Evolutionary conservation across 306 rosid species (phyloP).

Genomic region (Purshia tridentata): DNA sequence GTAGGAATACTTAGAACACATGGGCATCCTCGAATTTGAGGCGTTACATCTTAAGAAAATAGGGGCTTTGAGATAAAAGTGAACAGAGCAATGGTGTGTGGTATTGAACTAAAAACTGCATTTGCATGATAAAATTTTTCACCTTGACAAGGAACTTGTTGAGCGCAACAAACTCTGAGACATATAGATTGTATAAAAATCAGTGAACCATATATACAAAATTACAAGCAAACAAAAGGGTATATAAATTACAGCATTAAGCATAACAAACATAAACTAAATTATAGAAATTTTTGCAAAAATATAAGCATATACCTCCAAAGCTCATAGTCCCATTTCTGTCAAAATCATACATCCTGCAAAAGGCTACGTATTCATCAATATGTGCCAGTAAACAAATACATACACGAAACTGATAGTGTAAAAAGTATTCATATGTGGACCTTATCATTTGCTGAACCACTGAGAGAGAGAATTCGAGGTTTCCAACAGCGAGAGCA

Average conservation of each 20-base stretch:
- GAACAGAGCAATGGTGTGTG: background rate
- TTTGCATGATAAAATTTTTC: background rate
- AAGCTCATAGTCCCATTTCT: constrained; percentile 90
- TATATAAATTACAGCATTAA: background rate
- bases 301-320: constrained; percentile 43
- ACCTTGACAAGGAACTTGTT: constrained; percentile 89
- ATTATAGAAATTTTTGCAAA: background rate
- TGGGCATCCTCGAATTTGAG: background rate
- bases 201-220: background rate
- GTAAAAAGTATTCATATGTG: background rate
- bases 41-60: background rate
- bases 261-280: background rate
- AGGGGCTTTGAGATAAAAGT: background rate
- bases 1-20: background rate
- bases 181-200: constrained; percentile 13
- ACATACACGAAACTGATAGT: background rate
- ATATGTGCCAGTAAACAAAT: background rate
- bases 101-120: background rate
- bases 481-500: constrained; percentile 81
- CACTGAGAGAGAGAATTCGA: constrained; percentile 68
- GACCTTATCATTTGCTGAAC: constrained; percentile 95
- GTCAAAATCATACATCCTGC: constrained; percentile 88
- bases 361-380: constrained; percentile 2
- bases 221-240: background rate
- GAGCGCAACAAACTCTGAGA: constrained; percentile 75